Evolutionary conservation across 306 rosid species (phyloP).

Genomic region (Glycine soja): DNA sequence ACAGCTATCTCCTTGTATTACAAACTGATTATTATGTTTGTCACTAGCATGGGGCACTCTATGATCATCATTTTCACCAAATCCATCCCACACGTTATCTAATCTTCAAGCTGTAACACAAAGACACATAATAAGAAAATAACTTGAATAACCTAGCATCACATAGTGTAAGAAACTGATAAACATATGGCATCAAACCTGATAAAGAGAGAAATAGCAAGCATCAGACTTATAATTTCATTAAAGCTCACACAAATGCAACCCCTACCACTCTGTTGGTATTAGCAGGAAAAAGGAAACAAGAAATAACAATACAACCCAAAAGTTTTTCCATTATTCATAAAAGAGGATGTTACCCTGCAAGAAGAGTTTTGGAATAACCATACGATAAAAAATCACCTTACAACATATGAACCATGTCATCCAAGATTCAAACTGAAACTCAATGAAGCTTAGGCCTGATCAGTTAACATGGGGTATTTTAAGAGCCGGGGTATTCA

Average conservation of each 20-base stretch:
- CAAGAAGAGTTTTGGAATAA: conserved; percentile 12
- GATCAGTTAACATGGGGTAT: too few species aligned
- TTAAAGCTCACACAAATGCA: conserved; percentile 21
- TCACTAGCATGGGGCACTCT: conserved; percentile 59
- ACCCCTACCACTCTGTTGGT: not conserved
- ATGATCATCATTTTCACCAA: conserved; percentile 65
- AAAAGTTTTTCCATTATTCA: not conserved
- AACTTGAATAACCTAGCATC: not conserved
- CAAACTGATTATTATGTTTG: conserved; percentile 48
- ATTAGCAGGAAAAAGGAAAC: not conserved
- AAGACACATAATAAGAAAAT: conserved; percentile 33
- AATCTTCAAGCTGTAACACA: conserved; percentile 73
- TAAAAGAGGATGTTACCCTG: not conserved
- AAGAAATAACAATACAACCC: conserved; percentile 19
- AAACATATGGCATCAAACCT: conserved; percentile 17
- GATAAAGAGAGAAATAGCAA: conserved; percentile 37
- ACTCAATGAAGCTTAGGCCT: conserved; percentile 8
- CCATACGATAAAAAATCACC: conserved; percentile 8
- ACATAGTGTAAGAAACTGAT: conserved; percentile 2
- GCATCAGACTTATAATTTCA: conserved; percentile 5
- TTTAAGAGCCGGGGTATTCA: too few species aligned
- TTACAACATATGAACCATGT: conserved; percentile 20
- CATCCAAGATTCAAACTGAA: conserved; percentile 15
- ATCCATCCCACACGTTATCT: conserved; percentile 66
- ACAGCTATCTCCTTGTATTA: conserved; percentile 51